Evolutionary conservation across 2,329 filamentous ascomycete genomes (phyloP), one percentile per base, ranked within the genome.

Genomic region (Arthrobotrys entomopaga): DNA sequence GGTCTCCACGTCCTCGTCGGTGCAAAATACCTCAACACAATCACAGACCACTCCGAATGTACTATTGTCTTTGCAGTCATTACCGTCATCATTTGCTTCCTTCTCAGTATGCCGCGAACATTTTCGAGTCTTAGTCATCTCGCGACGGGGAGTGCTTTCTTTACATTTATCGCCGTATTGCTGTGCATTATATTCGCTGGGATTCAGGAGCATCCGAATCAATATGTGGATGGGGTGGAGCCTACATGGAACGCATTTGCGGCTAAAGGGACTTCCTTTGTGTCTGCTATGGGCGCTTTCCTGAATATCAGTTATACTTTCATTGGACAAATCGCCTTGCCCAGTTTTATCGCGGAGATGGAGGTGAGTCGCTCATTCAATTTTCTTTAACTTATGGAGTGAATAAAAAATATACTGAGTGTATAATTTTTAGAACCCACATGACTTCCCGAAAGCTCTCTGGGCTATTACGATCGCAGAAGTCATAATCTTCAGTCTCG

Each of bases 281-380:
- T 96, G 2, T 84, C 86, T 1, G 93, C 89, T 20, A 89, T 96
- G 85, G 92, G 89, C 61, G 93, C 93, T 0, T 97, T 97, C 82
- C 86, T 97, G 81, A 97, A 97, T 82, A 97, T 97, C 80, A 92
- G 89, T 82, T 97, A 97, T 81, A 97, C 93, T 0, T 97, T 97
- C 80, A 97, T 97, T 77, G 93, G 93, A 0, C 93, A 97, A 81
- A 96, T 97, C 79, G 97, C 93, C 0, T 85, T 97, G 13, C 93
- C 93, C 0, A 94, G 91, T 78, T 97, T 97, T 83, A 97, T 97
- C 77, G 93, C 93, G 2, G 93, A 97, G 82, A 97, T 97, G 93
- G 91, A 69, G 56, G 56, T 59, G 13, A 16, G 54, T 11, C 3
- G 2, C 7, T n/a, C 6, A 20, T n/a, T 4, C 84, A n/a, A n/a